Evolutionary conservation across 352 stramenopile genomes (phyloP), one percentile per base, ranked within the genome.

Genomic region (Pythium diclinum): DNA sequence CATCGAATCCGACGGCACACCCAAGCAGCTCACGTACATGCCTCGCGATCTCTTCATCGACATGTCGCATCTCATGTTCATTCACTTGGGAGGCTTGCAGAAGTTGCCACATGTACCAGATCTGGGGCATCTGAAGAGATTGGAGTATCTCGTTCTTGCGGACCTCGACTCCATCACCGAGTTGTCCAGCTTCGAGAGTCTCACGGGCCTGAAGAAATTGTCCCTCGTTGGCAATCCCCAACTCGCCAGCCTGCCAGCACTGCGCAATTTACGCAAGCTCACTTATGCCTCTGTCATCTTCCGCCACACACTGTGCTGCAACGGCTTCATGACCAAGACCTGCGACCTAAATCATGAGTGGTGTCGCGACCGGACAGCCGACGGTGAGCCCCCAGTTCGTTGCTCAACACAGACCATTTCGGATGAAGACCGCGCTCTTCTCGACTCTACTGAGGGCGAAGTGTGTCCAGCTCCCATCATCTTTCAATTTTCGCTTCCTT

Each of bases 291-390:
- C 59, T 9, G 28, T 72, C 11, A 19, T 36, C 17, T 53, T 16
- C 3, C 54, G 59, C 2, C 51, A 54, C 7, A 54, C 59, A 6
- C 34, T 65, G 38, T 72, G 65, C 32, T 72, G 65, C 60, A 68
- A 72, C 19, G 65, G 65, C 10, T 71, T 62, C 54, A 19, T 68
- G 13, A 61, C 52, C 3, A 55, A 56, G 2, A 28, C 32, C 6
- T 71, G 65, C 36, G 56, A 71, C 19, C 25, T 71, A 16, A 61
- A 42, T 14, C 19, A 56, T 10, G 63, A 56, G 33, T 56, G 21
- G 1, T 71, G 65, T 42, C 40, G 34, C 6, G 21, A 64, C 40
- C 56, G 58, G 2, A 61, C 63, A 33, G 30, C 56, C 0, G 40
- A 30, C 3, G 60, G 52, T 7, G 59, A 68, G 47, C 59, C 33